phyloP scores from a whole-genome alignment of 805 yeast species.

The Maudiozyma bulderi region DNA sequence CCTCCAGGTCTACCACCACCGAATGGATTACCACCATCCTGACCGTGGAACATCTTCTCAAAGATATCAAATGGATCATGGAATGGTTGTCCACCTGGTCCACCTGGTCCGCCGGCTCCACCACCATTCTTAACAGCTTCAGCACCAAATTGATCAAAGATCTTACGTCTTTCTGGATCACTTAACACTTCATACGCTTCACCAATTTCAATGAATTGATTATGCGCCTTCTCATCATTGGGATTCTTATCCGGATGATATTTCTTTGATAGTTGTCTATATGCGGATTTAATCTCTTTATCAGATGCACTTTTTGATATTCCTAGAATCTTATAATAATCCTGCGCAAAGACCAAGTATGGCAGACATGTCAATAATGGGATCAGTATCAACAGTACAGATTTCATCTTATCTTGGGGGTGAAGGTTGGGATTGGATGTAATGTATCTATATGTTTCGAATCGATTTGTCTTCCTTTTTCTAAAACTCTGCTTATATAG shows the following conservation, averaged over 20 bases:
- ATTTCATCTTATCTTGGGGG: neutral
- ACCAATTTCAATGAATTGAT: constrained; percentile 80
- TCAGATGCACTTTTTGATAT: constrained; percentile 61
- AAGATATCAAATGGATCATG: constrained; percentile 31
- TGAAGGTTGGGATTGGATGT: neutral
- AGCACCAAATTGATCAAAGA: constrained; percentile 70
- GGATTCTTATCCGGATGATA: constrained; percentile 94
- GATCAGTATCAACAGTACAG: neutral
- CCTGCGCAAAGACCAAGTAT: constrained; percentile 28
- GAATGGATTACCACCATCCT: constrained; percentile 28
- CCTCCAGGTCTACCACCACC: constrained; percentile 22
- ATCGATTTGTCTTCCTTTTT: neutral
- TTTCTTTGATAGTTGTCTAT: constrained; percentile 69
- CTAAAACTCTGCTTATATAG: too few species aligned
- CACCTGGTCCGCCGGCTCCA: constrained; percentile 32
- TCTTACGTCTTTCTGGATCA: constrained; percentile 55
- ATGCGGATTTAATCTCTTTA: constrained; percentile 76
- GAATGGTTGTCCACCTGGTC: constrained; percentile 32
- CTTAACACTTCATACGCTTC: constrained; percentile 84
- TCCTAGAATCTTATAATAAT: constrained; percentile 58
- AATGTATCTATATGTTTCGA: neutral
- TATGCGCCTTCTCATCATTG: constrained; percentile 71
- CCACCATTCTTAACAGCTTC: constrained; percentile 62
- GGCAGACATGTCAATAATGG: constrained; percentile 1
- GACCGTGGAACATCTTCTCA: constrained; percentile 28